These are phyloP conservation scores for Jackrogersella multiformis DNA, from an alignment of 495 filamentous ascomycete genomes.

Conservation along the genomic window DNA sequence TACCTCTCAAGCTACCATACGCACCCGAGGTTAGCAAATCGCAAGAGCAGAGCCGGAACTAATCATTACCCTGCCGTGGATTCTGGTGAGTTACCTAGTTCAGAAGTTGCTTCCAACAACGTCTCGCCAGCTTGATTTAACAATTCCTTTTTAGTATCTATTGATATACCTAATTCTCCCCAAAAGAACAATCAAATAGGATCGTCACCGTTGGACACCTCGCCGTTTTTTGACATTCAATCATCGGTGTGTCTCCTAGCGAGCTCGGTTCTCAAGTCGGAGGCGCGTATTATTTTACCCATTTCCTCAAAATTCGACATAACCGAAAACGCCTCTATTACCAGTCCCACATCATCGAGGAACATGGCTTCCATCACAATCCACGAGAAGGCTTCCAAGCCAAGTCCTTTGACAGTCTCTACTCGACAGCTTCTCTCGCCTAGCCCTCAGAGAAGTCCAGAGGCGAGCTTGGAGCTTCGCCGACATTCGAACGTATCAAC, in stretches of 20 bases:
- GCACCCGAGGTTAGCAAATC: not conserved
- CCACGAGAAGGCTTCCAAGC: conserved; percentile 42
- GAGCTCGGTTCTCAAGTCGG: conserved; percentile 6
- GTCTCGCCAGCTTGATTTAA: not conserved
- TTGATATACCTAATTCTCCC: not conserved
- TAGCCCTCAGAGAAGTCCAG: conserved; percentile 39
- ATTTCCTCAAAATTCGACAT: not conserved
- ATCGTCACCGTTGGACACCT: not conserved
- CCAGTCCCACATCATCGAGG: conserved; percentile 1
- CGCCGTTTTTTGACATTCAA: not conserved
- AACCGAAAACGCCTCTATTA: not conserved
- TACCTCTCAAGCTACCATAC: not conserved
- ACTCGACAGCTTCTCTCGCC: conserved; percentile 38
- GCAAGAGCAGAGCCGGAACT: conserved; percentile 20
- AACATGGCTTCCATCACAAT: conserved; percentile 32
- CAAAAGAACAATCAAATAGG: not conserved
- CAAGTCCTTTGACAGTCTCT: conserved; percentile 46
- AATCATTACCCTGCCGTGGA: not conserved
- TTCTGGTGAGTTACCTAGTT: conserved; percentile 31
- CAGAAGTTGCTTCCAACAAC: not conserved
- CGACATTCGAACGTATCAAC: conserved; percentile 51
- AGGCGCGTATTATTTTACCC: conserved; percentile 14
- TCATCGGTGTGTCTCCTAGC: not conserved
- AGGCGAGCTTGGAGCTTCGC: conserved; percentile 29
- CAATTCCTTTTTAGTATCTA: conserved; percentile 14